Base-by-base conservation (phyloP, 2,329 filamentous ascomycete species). In the Xylariaceae sp. region DNA sequence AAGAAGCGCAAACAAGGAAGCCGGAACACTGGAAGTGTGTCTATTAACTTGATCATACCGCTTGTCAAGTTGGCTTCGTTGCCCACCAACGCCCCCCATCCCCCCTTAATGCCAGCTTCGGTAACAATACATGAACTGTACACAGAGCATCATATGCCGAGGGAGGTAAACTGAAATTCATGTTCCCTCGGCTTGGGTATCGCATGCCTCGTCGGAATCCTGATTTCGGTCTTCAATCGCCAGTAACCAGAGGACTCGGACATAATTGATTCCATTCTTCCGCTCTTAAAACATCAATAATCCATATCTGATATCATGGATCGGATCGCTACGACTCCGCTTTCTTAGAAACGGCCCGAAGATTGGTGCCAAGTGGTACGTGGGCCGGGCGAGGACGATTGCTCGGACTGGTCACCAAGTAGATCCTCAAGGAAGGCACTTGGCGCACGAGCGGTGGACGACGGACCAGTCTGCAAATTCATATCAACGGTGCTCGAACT, bases 401-500 rank as follows among this genome's bases (percentile, higher is more conserved):
- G 73, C 44, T 76, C 76, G 4, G 80, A 78, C 69, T 92, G 87
- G 64, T 89, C 89, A 69, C 92, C 90, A 62, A 97, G 88, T 53
- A 97, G 75, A 72, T 97, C 92, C 61, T 97, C 92, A 45, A 97
- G 79, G 72, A 92, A 96, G 15, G 91, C 90, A 72, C 90, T 96
- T 0, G 93, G 93, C 13, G 92, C 88, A 59, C 92, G 81, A 58
- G 86, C 85, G 56, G 85, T 87, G 11, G 85, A 80, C 2, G 87
- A 30, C 23, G 23, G 23, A 4, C 23, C 23, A 30, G 81, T 58
- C 83, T 80, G 63, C 23, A 30, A 30, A 30, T 82, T 84, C 59
- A 88, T 79, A 66, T 86, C 88, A 63, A 92, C 71, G 3, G 85
- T 87, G 71, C 87, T 92, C 49, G 81, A 78, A 72, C 84, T 88